phyloP scores from a whole-genome alignment of 192 early-diverging fungal species.

The Dissophora globulifera region DNA sequence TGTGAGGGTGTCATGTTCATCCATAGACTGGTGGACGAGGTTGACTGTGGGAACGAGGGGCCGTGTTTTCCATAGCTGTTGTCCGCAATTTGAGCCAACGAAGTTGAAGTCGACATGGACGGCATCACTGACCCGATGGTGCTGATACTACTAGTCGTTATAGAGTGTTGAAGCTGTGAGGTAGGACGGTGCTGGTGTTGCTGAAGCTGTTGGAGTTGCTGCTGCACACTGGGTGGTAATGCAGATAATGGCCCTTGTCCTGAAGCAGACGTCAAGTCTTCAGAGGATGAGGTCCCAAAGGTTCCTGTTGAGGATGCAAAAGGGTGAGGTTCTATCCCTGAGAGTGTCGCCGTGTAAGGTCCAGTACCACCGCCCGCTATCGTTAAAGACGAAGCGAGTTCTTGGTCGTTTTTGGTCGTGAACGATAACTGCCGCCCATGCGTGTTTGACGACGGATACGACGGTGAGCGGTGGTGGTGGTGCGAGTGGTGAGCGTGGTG shows the following conservation, averaged over 20 bases:
- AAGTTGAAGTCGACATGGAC: conserved; percentile 14
- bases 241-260: too few relatives aligned
- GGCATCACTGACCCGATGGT: conserved; percentile 19
- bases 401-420: conserved; percentile 28
- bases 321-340: too few relatives aligned
- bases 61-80: neutral
- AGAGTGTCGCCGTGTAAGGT: too few relatives aligned
- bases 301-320: conserved; percentile 16
- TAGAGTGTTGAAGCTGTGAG: conserved; percentile 28
- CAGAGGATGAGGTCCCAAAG: conserved; percentile 1
- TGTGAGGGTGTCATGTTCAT: neutral
- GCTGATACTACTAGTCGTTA: conserved; percentile 43
- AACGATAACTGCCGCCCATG: conserved; percentile 26
- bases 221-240: conserved; percentile 9
- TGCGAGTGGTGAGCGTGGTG: too few relatives aligned
- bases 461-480: neutral
- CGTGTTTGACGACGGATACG: neutral
- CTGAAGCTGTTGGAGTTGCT: conserved; percentile 30
- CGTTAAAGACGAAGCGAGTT: neutral
- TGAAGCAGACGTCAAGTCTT: too few relatives aligned
- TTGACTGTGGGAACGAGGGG: neutral
- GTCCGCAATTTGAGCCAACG: conserved; percentile 5
- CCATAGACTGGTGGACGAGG: neutral
- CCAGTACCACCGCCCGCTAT: neutral
- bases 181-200: conserved; percentile 41